A percentile compares a stretch with the other conserved stretches of the same genome.
Evolutionary conservation across 768 basidiomycete species (phyloP).

Genomic region (Nidularia sp.): DNA sequence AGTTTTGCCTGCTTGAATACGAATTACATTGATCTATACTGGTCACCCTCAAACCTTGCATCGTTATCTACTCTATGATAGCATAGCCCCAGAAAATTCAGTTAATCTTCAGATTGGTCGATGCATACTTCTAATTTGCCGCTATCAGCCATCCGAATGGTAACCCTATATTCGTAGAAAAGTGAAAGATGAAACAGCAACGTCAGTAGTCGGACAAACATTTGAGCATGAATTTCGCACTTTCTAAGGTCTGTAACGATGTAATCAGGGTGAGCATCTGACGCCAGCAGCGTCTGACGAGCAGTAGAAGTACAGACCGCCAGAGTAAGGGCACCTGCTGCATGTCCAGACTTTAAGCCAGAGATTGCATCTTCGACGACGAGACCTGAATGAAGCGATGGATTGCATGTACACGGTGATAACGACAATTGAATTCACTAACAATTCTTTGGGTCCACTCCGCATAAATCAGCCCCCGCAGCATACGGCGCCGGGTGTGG

Average conservation of each 20-base stretch:
- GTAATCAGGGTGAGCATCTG: constrained; percentile 56
- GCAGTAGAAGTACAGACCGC: constrained; percentile 83
- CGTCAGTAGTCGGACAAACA: too few species aligned
- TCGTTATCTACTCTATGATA: too few species aligned
- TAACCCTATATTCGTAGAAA: too few species aligned
- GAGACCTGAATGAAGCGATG: constrained; percentile 43
- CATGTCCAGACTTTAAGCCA: constrained; percentile 70
- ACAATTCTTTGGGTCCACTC: constrained; percentile 58
- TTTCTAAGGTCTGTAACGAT: constrained; percentile 65
- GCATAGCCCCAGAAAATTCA: too few species aligned
- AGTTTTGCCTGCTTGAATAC: too few species aligned
- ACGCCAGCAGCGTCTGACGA: constrained; percentile 44
- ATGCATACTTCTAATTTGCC: too few species aligned
- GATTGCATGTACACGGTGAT: neutral
- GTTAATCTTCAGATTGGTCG: too few species aligned
- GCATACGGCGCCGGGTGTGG: constrained; percentile 89
- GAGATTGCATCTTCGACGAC: constrained; percentile 91
- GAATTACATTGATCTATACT: too few species aligned
- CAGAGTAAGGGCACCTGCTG: constrained; percentile 71
- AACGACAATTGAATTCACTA: constrained; percentile 9
- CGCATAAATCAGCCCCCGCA: constrained; percentile 61
- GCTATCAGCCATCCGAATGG: too few species aligned
- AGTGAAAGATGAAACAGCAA: too few species aligned
- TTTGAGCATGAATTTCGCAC: too few species aligned
- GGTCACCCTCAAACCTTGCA: too few species aligned